A percentile compares a stretch with the other conserved stretches of the same genome.
These are phyloP conservation scores for Barnettozyma sp. DNA, from an alignment of 805 yeast species.

Conservation along the genomic window DNA sequence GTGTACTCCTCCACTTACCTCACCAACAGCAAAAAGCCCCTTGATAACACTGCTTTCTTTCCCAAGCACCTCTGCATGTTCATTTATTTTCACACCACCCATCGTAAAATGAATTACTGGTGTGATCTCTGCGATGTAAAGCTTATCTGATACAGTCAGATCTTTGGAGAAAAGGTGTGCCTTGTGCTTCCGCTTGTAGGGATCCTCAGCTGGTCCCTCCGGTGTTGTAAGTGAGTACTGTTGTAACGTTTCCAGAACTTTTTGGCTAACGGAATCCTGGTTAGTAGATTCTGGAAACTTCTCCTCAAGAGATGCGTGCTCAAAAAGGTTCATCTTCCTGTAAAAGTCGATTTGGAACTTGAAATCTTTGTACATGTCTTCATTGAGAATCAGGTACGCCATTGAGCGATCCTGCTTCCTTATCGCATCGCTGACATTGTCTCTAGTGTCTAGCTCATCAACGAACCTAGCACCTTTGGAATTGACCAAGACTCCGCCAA, in stretches of 20 bases:
- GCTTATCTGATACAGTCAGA: slow-evolving; percentile 22
- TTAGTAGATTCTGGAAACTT: slow-evolving; percentile 21
- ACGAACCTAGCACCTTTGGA: slow-evolving; percentile 38
- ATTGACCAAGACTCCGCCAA: slow-evolving; percentile 49
- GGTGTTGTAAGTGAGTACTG: too few relatives aligned
- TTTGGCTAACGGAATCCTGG: too few relatives aligned
- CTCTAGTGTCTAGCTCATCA: slow-evolving; percentile 49
- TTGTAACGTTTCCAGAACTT: slow-evolving; percentile 19
- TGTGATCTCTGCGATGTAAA: slow-evolving; percentile 47
- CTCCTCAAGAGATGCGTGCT: slow-evolving; percentile 25
- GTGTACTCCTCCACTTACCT: slow-evolving; percentile 62
- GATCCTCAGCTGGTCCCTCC: slow-evolving; percentile 20
- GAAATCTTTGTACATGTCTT: slow-evolving; percentile 38
- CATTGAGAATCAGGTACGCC: slow-evolving; percentile 35
- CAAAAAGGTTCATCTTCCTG: slow-evolving; percentile 31
- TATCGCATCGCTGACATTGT: slow-evolving; percentile 41
- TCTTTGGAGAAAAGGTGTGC: slow-evolving; percentile 26
- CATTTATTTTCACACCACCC: slow-evolving; percentile 59
- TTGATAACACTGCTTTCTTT: slow-evolving; percentile 27
- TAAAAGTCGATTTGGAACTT: slow-evolving; percentile 48
- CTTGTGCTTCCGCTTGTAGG: slow-evolving; percentile 30
- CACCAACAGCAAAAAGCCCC: slow-evolving; percentile 59
- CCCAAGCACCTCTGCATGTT: slow-evolving; percentile 36
- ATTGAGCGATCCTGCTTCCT: slow-evolving; percentile 25
- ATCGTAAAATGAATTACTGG: slow-evolving; percentile 62